phyloP scores from a whole-genome alignment of 225 moss, liverwort and hornwort species.

The Polytrichum formosum region DNA sequence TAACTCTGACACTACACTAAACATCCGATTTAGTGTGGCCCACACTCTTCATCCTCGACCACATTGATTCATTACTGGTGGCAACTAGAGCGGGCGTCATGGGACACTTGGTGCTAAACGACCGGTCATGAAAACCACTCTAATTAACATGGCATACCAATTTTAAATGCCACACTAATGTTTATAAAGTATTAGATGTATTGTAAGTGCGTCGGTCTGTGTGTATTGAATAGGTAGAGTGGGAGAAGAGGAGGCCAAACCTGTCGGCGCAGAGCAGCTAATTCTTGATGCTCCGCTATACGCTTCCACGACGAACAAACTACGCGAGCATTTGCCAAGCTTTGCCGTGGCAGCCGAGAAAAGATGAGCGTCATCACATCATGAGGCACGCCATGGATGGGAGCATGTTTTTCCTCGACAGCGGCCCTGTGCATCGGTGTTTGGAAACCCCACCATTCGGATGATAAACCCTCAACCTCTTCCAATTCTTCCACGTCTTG shows the following conservation, averaged over 20 bases:
- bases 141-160: too few species aligned
- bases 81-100: too few species aligned
- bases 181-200: too few species aligned
- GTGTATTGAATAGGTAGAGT: neutral
- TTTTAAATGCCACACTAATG: too few species aligned
- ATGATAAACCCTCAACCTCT: constrained; percentile 9
- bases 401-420: constrained; percentile 21
- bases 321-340: constrained; percentile 28
- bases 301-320: constrained; percentile 57
- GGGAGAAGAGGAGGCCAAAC: constrained; percentile 2
- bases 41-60: too few species aligned
- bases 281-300: constrained; percentile 35
- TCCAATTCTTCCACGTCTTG: constrained; percentile 6
- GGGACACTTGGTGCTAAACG: too few species aligned
- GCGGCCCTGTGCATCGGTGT: constrained; percentile 27
- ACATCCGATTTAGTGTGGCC: too few species aligned
- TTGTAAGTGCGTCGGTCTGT: too few species aligned
- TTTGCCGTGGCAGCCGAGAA: constrained; percentile 38
- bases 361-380: constrained; percentile 47
- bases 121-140: too few species aligned
- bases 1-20: too few species aligned
- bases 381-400: constrained; percentile 36
- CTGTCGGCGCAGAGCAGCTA: constrained; percentile 41
- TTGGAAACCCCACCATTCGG: constrained; percentile 25
- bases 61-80: too few species aligned